Percentiles rank a stretch among this genome's conserved stretches.
phyloP scores from a whole-genome alignment of 805 yeast genomes.

The Wickerhamia fluorescens region DNA sequence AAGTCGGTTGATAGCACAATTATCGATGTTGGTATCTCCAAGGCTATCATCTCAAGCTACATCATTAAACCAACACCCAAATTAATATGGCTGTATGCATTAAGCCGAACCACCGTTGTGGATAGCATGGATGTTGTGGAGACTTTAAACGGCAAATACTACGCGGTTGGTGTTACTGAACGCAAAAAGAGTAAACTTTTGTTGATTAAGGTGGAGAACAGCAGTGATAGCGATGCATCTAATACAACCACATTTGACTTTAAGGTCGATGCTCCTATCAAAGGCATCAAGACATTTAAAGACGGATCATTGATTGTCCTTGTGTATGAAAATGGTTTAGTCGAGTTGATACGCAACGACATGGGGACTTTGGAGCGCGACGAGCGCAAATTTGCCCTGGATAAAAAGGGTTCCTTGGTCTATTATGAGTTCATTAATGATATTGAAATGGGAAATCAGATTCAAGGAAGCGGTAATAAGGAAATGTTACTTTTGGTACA shows the following conservation, averaged over 20 bases:
- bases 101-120: conserved; percentile 41
- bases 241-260: conserved; percentile 6
- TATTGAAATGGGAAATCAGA: conserved; percentile 12
- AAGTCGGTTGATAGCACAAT: conserved; percentile 18
- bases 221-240: conserved; percentile 6
- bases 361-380: no score
- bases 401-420: conserved; percentile 22
- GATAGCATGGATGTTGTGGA: conserved; percentile 33
- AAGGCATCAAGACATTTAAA: conserved; percentile 6
- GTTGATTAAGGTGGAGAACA: conserved; percentile 11
- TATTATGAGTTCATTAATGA: conserved; percentile 21
- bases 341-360: conserved; percentile 12
- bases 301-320: conserved; percentile 8
- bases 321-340: conserved; percentile 21
- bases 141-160: conserved; percentile 12
- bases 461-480: conserved; percentile 15
- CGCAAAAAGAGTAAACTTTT: conserved; percentile 22
- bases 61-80: conserved; percentile 52
- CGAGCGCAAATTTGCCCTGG: no score
- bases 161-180: conserved; percentile 35
- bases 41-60: conserved; percentile 45
- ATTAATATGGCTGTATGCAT: conserved; percentile 47
- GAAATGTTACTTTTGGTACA: conserved; percentile 16
- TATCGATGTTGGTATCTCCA: conserved; percentile 48
- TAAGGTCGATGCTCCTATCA: conserved; percentile 4